phyloP scores from a whole-genome alignment of 1,284 basidiomycete genomes.

The Farysia itapuensis region DNA sequence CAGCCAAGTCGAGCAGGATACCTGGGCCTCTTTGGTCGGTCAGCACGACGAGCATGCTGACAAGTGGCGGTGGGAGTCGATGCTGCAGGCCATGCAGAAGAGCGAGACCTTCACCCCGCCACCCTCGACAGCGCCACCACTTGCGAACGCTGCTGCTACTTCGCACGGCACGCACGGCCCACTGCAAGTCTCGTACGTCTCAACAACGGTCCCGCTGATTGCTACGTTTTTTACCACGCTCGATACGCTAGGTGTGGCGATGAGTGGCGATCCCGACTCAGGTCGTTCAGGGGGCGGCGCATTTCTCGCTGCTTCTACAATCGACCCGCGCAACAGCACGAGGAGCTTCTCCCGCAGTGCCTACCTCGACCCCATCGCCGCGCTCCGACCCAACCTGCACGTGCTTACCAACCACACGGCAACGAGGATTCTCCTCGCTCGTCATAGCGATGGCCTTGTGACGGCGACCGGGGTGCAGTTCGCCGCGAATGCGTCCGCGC shows the following conservation, averaged over 20 bases:
- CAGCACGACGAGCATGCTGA: conserved; percentile 7
- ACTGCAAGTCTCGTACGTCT: conserved; percentile 58
- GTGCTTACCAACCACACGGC: background rate
- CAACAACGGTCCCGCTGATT: conserved; percentile 27
- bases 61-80: conserved; percentile 41
- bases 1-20: conserved; percentile 31
- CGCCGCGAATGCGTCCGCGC: conserved; percentile 4
- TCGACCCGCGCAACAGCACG: conserved; percentile 70
- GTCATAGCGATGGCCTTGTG: background rate
- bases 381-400: too few species aligned
- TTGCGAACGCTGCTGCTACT: conserved; percentile 21
- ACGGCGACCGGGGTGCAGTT: conserved; percentile 4
- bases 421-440: background rate
- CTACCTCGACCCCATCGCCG: conserved; percentile 69
- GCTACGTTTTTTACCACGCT: conserved; percentile 36
- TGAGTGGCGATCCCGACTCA: conserved; percentile 63
- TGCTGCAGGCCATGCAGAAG: conserved; percentile 62
- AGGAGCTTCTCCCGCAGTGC: conserved; percentile 71
- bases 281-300: conserved; percentile 66
- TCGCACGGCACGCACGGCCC: conserved; percentile 64
- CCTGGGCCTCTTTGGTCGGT: conserved; percentile 36
- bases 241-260: conserved; percentile 61
- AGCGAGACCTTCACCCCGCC: conserved; percentile 63
- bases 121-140: too few species aligned
- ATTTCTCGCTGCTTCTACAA: conserved; percentile 68